Evolutionary conservation across 441 rosid species (phyloP).

Genomic region (Lepidium campestre): DNA sequence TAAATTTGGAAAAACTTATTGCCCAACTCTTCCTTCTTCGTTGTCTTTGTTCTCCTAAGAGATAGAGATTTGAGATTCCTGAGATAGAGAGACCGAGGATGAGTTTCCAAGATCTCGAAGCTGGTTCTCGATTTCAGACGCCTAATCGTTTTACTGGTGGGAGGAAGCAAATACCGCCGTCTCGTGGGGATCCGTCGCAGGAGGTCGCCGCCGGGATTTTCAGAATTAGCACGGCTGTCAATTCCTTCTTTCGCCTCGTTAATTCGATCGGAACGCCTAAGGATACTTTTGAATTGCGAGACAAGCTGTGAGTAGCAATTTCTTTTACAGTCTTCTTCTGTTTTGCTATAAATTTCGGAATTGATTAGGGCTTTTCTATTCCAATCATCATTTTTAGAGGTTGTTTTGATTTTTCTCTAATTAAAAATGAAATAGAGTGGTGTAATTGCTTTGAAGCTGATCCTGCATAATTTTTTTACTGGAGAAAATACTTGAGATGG

Average conservation of each 20-base stretch:
- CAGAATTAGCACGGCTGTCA: constrained; percentile 70
- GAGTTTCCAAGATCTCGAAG: constrained; percentile 80
- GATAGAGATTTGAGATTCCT: background rate
- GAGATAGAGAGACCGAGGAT: constrained; percentile 18
- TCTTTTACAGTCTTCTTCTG: background rate
- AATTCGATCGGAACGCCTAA: constrained; percentile 72
- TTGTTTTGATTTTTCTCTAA: background rate
- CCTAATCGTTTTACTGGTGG: constrained; percentile 18
- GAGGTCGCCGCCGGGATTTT: constrained; percentile 74
- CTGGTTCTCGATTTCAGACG: constrained; percentile 29
- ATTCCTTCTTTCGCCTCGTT: constrained; percentile 67
- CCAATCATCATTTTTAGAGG: background rate
- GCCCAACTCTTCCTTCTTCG: constrained; percentile 21
- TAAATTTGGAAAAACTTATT: background rate
- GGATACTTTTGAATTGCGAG: constrained; percentile 69
- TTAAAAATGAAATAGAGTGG: background rate
- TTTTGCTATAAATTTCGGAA: background rate
- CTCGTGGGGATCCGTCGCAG: constrained; percentile 53
- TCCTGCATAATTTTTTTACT: background rate
- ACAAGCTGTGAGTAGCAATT: constrained; percentile 44
- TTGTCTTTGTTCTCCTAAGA: background rate
- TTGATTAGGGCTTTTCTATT: constrained; percentile 10
- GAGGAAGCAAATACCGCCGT: constrained; percentile 25
- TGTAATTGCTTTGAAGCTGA: background rate
- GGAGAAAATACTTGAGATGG: background rate